Conservation (phyloP, 148 eudicot genomes). For the Simmondsia chinensis region DNA sequence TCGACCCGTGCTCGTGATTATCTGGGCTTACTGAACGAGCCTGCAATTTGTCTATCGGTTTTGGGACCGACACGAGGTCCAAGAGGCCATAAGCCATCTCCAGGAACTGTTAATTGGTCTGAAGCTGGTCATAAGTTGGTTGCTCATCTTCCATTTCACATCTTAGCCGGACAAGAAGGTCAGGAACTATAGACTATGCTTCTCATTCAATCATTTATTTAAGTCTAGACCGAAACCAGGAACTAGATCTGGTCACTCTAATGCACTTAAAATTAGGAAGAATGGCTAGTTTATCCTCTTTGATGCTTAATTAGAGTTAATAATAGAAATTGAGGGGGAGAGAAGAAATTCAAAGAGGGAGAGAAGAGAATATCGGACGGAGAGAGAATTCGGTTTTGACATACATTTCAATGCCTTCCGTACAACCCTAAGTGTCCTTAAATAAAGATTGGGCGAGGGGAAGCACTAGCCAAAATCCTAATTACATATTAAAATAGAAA, state of each 20-base stretch:
- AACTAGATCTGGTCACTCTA: not conserved
- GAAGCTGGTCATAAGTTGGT: constrained; percentile 69
- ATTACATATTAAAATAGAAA: no score
- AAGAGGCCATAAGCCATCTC: constrained; percentile 32
- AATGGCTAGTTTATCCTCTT: no score
- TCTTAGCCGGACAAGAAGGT: constrained; percentile 82
- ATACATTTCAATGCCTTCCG: no score
- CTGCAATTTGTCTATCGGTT: constrained; percentile 78
- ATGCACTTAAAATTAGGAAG: no score
- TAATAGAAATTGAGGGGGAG: no score
- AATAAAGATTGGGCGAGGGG: no score
- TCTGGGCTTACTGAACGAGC: constrained; percentile 88
- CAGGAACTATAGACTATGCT: not conserved
- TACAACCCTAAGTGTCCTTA: no score
- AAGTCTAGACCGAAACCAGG: not conserved
- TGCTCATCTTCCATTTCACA: constrained; percentile 78
- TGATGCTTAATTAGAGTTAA: no score
- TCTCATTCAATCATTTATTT: not conserved
- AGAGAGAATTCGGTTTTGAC: no score
- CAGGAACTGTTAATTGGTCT: constrained; percentile 78
- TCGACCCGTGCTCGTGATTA: constrained; percentile 88
- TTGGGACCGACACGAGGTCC: constrained; percentile 74
- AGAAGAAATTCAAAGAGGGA: no score
- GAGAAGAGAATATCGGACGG: no score
- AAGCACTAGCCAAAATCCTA: no score